phyloP scores from a whole-genome alignment of 2,329 filamentous ascomycete genomes.

The Pseudocercospora vitis region DNA sequence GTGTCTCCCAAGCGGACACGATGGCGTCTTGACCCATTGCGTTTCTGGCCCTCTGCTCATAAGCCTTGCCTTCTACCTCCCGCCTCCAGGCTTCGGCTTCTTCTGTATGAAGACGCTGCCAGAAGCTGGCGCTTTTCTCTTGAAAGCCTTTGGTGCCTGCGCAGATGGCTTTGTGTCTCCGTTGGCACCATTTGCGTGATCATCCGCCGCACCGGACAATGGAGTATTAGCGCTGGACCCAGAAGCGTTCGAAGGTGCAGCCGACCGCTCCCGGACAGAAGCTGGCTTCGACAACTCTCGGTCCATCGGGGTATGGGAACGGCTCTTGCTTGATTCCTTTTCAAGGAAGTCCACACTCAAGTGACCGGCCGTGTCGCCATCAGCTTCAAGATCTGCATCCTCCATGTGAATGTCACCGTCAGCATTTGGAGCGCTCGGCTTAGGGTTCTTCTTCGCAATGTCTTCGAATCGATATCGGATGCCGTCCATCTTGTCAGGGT shows the following conservation, averaged over 20 bases:
- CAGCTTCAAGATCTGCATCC: slow-evolving; percentile 25
- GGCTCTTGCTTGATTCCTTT: background rate
- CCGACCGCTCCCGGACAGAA: slow-evolving; percentile 2
- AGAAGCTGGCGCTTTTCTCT: slow-evolving; percentile 11
- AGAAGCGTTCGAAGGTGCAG: background rate
- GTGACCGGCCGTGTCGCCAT: slow-evolving; percentile 5
- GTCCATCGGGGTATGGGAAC: background rate
- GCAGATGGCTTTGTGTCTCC: background rate
- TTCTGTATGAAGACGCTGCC: slow-evolving; percentile 22
- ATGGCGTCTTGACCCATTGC: too few relatives aligned
- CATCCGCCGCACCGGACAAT: background rate
- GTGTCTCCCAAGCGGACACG: too few relatives aligned
- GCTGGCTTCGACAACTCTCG: background rate
- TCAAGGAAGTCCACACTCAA: slow-evolving; percentile 4
- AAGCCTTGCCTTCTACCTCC: background rate
- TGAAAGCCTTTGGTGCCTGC: slow-evolving; percentile 14
- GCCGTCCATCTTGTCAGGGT: slow-evolving; percentile 43
- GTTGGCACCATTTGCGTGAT: background rate
- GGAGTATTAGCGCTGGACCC: slow-evolving; percentile 6
- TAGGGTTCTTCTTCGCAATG: slow-evolving; percentile 27
- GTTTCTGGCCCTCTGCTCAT: too few relatives aligned
- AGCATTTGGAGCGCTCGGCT: background rate
- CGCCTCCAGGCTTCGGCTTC: slow-evolving; percentile 7
- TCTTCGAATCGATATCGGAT: slow-evolving; percentile 36
- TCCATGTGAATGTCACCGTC: slow-evolving; percentile 36